phyloP scores from a whole-genome alignment of 2,329 filamentous ascomycete species.

The Aspergillus spinulosporus region DNA sequence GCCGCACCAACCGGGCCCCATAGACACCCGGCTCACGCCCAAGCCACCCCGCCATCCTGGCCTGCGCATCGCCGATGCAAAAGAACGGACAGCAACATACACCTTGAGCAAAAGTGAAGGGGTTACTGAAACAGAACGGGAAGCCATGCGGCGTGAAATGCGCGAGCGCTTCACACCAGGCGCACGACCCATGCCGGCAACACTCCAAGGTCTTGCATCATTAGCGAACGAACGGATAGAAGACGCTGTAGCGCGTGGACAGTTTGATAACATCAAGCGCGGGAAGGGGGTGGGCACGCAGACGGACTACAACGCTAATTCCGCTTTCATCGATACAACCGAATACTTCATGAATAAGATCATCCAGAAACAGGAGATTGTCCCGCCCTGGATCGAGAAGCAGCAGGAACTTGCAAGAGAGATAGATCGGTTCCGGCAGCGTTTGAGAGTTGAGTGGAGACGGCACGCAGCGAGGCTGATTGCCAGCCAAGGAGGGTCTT shows the following conservation, averaged over 20 bases:
- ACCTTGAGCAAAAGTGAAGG: conserved; percentile 54
- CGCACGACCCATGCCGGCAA: conserved; percentile 71
- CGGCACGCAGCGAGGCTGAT: conserved; percentile 79
- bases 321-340: conserved; percentile 90
- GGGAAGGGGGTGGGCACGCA: conserved; percentile 70
- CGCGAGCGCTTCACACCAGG: conserved; percentile 76
- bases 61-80: conserved; percentile 56
- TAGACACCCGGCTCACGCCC: conserved; percentile 48
- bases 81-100: conserved; percentile 60
- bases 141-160: conserved; percentile 70
- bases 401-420: conserved; percentile 82
- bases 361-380: conserved; percentile 92
- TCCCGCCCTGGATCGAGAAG: conserved; percentile 98
- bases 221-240: conserved; percentile 92
- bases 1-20: conserved; percentile 34
- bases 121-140: conserved; percentile 70
- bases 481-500: conserved; percentile 70
- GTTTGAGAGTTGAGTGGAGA: conserved; percentile 81
- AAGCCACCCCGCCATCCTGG: conserved; percentile 48
- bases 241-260: conserved; percentile 85
- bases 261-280: conserved; percentile 81
- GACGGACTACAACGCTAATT: conserved; percentile 77
- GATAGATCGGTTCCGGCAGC: conserved; percentile 66
- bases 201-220: conserved; percentile 74
- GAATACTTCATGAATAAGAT: conserved; percentile 99